Evolutionary conservation across 495 filamentous ascomycete genomes (phyloP).

Genomic region (Annulohypoxylon stygium): DNA sequence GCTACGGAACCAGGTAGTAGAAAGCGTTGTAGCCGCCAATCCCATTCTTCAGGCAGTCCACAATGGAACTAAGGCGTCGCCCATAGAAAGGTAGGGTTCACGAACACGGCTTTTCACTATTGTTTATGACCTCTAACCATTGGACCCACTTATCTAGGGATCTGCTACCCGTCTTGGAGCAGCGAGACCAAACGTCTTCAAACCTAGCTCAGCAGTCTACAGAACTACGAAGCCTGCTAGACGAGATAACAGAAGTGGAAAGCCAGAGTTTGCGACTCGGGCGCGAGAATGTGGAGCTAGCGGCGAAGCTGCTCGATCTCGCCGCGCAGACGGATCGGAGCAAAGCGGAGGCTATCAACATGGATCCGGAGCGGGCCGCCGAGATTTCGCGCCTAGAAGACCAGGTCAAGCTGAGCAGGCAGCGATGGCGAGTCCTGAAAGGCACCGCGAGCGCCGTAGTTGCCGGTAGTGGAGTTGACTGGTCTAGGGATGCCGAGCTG

Average conservation of each 20-base stretch:
- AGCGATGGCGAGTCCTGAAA: constrained; percentile 80
- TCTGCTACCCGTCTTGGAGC: constrained; percentile 72
- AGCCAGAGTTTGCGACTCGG: constrained; percentile 66
- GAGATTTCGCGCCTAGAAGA: constrained; percentile 69
- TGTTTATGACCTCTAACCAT: constrained; percentile 19
- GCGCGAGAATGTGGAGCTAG: constrained; percentile 72
- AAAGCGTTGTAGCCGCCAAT: constrained; percentile 74
- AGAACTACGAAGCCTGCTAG: constrained; percentile 61
- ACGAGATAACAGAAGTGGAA: constrained; percentile 67
- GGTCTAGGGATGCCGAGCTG: constrained; percentile 78
- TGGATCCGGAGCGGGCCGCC: constrained; percentile 63
- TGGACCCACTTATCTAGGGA: constrained; percentile 61
- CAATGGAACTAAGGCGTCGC: constrained; percentile 71
- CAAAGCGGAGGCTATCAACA: constrained; percentile 63
- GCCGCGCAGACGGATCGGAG: constrained; percentile 65
- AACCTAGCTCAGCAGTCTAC: constrained; percentile 68
- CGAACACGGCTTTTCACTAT: constrained; percentile 4
- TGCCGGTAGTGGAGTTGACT: constrained; percentile 86
- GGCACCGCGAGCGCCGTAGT: constrained; percentile 78
- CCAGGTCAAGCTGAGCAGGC: constrained; percentile 68
- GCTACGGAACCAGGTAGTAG: constrained; percentile 74
- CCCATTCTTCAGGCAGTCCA: constrained; percentile 84
- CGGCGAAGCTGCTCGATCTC: constrained; percentile 70
- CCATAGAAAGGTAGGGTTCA: constrained; percentile 72
- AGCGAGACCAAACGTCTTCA: constrained; percentile 74